Base-by-base conservation (phyloP, 345 rosid genomes). In the Aegle marmelos region DNA sequence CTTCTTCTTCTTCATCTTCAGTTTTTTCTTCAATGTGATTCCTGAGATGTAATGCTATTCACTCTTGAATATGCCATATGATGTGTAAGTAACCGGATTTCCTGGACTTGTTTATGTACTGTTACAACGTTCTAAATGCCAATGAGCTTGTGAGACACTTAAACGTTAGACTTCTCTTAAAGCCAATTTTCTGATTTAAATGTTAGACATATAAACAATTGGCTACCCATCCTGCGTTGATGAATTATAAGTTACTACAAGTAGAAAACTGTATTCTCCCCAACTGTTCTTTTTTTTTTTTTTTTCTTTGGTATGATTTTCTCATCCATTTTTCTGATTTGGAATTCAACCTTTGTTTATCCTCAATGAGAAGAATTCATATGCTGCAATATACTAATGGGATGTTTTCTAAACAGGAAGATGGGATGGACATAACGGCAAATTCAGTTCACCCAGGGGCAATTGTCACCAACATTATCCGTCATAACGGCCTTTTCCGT, bases 371-470 rank as follows among this genome's bases (percentile, higher is more conserved):
- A 45, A 45, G 17, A 45, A 1, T 13, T 45, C 17, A 45, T 45
- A 3, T 41, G 45, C 70, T 28, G 41, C 22, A 45, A 19, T 41
- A 21, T 41, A 62, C 4, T 22, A 56, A 68, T 36, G 11, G 22
- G 27, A 8, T 78, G 68, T 11, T 64, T 56, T 68, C 17, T 74
- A 45, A 79, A 81, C 90, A 91, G 95, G 92, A 88, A 76, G 70
- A 75, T 22, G 89, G 86, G 34, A 85, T 81, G 71, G 79, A 84
- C n/a, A 84, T 91, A 71, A 91, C 94, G 30, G 90, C 85, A 56
- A 93, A 93, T 81, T 88, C 98, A 70, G 82, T 93, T 81, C 94
- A 91, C 83, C 97, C 97, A 1, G 95, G 97, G 63, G 54, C 83
- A 65, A 87, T 91, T 54, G 74, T 76, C 80, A 93, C 93, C 76